These are phyloP conservation scores for Litchi chinensis DNA, from an alignment of 345 rosid genomes.

Conservation along the genomic window DNA sequence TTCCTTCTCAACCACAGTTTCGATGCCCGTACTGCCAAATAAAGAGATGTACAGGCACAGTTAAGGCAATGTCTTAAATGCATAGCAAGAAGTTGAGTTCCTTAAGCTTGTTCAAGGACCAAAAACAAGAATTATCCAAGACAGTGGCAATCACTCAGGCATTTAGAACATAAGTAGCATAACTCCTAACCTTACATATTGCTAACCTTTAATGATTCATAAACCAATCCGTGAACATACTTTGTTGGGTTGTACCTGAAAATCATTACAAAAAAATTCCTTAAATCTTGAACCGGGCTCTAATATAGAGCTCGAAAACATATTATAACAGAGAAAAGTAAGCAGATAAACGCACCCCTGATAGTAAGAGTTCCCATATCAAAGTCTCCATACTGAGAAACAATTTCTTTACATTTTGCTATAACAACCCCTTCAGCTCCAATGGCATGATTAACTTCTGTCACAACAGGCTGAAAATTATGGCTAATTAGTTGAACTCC, in stretches of 20 bases:
- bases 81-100: neutral
- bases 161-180: neutral
- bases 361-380: conserved; percentile 71
- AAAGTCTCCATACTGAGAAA: conserved; percentile 66
- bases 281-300: neutral
- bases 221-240: conserved; percentile 67
- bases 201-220: conserved; percentile 39
- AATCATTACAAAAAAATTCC: neutral
- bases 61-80: neutral
- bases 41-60: neutral
- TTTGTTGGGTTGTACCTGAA: conserved; percentile 57
- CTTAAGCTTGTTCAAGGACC: neutral
- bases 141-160: no score
- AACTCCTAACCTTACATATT: conserved; percentile 38
- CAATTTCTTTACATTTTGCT: conserved; percentile 69
- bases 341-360: conserved; percentile 51
- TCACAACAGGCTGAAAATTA: conserved; percentile 51
- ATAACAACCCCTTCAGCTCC: conserved; percentile 74
- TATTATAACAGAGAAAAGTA: neutral
- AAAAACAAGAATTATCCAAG: neutral
- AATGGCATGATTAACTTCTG: conserved; percentile 80
- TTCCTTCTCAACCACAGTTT: conserved; percentile 48
- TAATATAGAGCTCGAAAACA: neutral
- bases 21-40: conserved; percentile 39
- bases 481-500: neutral